Evolutionary conservation across 176 grass and related monocot species (phyloP).

Genomic region (Calamus simplicifolius): DNA sequence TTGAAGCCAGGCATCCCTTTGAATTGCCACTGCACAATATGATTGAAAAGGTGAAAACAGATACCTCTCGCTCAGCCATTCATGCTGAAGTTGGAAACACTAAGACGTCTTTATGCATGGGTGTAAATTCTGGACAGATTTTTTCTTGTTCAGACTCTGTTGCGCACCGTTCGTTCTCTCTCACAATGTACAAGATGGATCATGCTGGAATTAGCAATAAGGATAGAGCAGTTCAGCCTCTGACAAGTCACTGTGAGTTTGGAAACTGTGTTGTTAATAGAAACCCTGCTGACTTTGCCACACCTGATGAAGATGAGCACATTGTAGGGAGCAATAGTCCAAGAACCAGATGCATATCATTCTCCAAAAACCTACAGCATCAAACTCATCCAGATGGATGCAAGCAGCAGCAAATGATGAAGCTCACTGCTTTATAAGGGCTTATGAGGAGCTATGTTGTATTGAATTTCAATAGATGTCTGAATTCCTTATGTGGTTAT

Average conservation of each 20-base stretch:
- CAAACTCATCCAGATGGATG: background rate
- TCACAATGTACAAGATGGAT: background rate
- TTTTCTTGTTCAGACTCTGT: background rate
- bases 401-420: background rate
- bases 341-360: background rate
- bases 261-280: constrained; percentile 3
- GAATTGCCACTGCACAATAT: background rate
- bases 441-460: too few species aligned
- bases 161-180: background rate
- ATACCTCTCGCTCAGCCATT: background rate
- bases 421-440: too few species aligned
- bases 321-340: constrained; percentile 2
- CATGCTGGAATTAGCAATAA: background rate
- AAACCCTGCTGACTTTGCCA: constrained; percentile 14
- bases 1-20: too few species aligned
- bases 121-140: background rate
- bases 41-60: background rate
- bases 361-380: background rate
- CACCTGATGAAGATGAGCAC: constrained; percentile 9
- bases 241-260: background rate
- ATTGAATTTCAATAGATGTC: too few species aligned
- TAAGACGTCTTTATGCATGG: background rate
- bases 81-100: background rate
- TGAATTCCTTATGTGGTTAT: too few species aligned
- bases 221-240: background rate